These are phyloP conservation scores for Pseudozyma pruni DNA, from an alignment of 1,284 basidiomycete genomes.

Conservation along the genomic window DNA sequence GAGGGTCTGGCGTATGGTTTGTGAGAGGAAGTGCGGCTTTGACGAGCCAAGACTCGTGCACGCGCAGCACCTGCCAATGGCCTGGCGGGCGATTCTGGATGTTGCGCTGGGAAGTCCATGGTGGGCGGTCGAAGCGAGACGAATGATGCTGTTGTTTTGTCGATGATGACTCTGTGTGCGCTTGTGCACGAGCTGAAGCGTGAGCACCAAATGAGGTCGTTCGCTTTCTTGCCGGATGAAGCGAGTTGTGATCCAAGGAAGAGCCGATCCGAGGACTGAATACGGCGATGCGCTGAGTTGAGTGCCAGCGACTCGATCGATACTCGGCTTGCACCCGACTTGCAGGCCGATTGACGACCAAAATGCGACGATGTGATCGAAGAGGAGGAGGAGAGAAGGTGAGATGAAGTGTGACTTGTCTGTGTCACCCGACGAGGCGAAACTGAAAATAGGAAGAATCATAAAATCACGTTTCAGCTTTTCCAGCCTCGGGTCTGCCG, in stretches of 20 bases:
- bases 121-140: conserved; percentile 1
- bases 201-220: conserved; percentile 5
- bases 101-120: conserved; percentile 53
- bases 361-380: background rate
- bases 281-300: no score
- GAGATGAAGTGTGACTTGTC: background rate
- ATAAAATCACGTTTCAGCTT: background rate
- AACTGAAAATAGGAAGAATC: conserved; percentile 3
- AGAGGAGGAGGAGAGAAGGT: background rate
- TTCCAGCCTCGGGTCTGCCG: conserved; percentile 1
- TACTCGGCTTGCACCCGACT: conserved; percentile 19
- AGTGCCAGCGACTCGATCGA: background rate
- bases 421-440: background rate
- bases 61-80: conserved; percentile 43
- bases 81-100: conserved; percentile 50
- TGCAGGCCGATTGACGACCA: conserved; percentile 31
- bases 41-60: conserved; percentile 38
- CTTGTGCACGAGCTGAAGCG: conserved; percentile 1
- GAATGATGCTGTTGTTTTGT: no score
- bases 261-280: no score
- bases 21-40: conserved; percentile 36
- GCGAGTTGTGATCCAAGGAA: no score
- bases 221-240: no score
- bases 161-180: background rate
- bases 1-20: conserved; percentile 50